Conservation (phyloP, 2,329 filamentous ascomycete species). For the Myriosclerotinia scirpicola region DNA sequence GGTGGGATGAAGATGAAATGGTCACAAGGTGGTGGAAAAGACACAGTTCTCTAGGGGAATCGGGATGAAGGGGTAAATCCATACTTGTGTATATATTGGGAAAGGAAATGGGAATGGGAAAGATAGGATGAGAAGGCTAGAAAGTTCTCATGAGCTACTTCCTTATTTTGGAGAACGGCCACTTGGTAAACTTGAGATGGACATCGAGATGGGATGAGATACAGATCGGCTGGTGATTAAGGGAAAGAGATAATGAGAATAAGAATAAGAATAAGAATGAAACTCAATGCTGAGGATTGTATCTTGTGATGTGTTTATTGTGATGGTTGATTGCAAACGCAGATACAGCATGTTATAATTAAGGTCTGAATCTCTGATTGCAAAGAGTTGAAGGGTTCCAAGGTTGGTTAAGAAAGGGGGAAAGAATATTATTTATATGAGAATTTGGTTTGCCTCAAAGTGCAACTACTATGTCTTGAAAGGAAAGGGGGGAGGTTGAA, state of each 20-base stretch:
- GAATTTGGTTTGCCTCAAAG: too few species aligned
- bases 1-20: neutral
- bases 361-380: neutral
- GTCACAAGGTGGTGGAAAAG: neutral
- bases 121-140: conserved; percentile 1
- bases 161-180: neutral
- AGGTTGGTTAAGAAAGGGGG: neutral
- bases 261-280: conserved; percentile 4
- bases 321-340: neutral
- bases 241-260: conserved; percentile 5
- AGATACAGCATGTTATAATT: neutral
- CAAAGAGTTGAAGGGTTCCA: neutral
- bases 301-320: neutral
- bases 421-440: neutral
- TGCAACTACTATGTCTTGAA: too few species aligned
- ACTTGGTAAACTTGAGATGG: neutral
- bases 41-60: neutral
- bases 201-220: neutral
- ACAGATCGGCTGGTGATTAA: neutral
- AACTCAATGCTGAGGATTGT: too few species aligned
- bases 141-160: neutral
- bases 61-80: neutral
- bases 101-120: conserved; percentile 2
- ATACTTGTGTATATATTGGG: conserved; percentile 17
- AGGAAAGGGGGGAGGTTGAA: too few species aligned